Conservation (phyloP, 129 eudicot species). For the Calendula officinalis region DNA sequence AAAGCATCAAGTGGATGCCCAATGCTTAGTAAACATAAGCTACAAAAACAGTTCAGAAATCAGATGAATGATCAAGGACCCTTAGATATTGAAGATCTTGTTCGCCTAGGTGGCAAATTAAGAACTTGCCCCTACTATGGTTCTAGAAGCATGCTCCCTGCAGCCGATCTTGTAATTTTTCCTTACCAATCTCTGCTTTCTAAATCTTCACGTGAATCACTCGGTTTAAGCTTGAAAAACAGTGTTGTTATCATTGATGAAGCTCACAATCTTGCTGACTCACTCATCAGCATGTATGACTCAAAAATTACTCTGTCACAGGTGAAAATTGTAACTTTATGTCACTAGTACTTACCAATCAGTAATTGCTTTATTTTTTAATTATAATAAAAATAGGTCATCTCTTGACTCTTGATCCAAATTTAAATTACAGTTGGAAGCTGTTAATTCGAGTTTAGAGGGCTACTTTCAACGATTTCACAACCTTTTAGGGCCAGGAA, state of each 20-base stretch:
- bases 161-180: slow-evolving; percentile 92
- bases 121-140: slow-evolving; percentile 96
- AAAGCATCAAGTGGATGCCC: slow-evolving; percentile 83
- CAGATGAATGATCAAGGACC: slow-evolving; percentile 60
- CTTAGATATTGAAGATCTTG: slow-evolving; percentile 90
- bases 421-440: slow-evolving; percentile 64
- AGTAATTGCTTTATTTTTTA: background rate
- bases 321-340: slow-evolving; percentile 40
- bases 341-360: background rate
- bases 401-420: slow-evolving; percentile 20
- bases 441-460: slow-evolving; percentile 63
- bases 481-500: slow-evolving; percentile 84
- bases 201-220: slow-evolving; percentile 90
- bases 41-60: slow-evolving; percentile 56
- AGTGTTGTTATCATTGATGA: slow-evolving; percentile 83
- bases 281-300: slow-evolving; percentile 95
- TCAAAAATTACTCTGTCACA: slow-evolving; percentile 69
- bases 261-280: slow-evolving; percentile 96
- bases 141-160: slow-evolving; percentile 79
- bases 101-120: slow-evolving; percentile 60
- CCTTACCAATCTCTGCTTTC: slow-evolving; percentile 98
- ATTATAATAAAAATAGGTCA: too few relatives aligned
- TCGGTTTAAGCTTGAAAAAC: slow-evolving; percentile 75
- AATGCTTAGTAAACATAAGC: slow-evolving; percentile 71
- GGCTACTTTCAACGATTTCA: slow-evolving; percentile 65